phyloP scores from a whole-genome alignment of 768 basidiomycete genomes.

The Phylloporus rhodoxanthus region DNA sequence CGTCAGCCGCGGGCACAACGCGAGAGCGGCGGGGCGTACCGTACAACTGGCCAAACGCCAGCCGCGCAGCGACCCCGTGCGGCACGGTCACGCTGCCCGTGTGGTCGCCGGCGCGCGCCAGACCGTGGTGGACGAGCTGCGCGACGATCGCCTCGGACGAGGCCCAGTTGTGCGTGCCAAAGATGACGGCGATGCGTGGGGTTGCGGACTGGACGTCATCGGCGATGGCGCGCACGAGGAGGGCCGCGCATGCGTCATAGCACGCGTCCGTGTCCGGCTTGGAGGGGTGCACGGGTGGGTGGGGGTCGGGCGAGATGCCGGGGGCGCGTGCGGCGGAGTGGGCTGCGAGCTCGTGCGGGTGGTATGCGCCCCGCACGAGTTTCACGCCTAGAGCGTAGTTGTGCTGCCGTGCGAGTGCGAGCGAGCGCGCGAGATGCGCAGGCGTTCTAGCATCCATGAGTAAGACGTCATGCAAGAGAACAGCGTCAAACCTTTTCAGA shows the following conservation, averaged over 20 bases:
- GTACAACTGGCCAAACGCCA: constrained; percentile 77
- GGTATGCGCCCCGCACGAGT: constrained; percentile 91
- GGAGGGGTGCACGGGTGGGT: constrained; percentile 61
- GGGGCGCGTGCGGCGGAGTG: constrained; percentile 22
- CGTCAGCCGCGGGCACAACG: neutral
- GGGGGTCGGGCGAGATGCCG: constrained; percentile 54
- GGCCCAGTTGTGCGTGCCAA: constrained; percentile 82
- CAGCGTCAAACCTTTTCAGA: constrained; percentile 46
- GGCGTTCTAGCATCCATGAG: constrained; percentile 46
- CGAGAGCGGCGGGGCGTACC: constrained; percentile 43
- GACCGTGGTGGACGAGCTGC: constrained; percentile 49
- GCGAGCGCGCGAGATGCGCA: constrained; percentile 55
- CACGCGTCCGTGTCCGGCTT: constrained; percentile 71
- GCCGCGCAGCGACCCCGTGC: constrained; percentile 54
- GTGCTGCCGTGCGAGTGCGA: constrained; percentile 58
- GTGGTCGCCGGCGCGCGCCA: constrained; percentile 29
- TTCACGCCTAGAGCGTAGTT: constrained; percentile 82
- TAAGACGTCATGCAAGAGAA: neutral
- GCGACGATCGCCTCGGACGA: constrained; percentile 59
- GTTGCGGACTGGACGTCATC: constrained; percentile 40
- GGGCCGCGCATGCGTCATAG: constrained; percentile 57
- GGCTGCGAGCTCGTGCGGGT: constrained; percentile 63
- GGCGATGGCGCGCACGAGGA: constrained; percentile 52
- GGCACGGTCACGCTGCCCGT: constrained; percentile 37
- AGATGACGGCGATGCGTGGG: constrained; percentile 55